phyloP scores from a whole-genome alignment of 441 rosid genomes.

The Pelargonium myrrhifolium region DNA sequence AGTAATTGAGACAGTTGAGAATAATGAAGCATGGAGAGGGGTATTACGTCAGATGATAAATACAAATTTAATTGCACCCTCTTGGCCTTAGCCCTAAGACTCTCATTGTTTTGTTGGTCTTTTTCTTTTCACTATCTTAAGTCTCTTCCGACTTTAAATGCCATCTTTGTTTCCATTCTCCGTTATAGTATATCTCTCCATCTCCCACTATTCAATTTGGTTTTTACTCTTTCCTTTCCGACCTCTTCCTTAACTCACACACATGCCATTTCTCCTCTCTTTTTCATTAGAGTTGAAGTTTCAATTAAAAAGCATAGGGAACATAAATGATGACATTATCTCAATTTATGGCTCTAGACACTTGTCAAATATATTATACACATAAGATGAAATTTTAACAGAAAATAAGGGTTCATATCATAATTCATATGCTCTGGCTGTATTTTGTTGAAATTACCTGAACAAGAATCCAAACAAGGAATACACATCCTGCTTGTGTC shows the following conservation, averaged over 20 bases:
- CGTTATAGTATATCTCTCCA: conserved; percentile 31
- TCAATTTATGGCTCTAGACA: neutral
- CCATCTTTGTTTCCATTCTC: conserved; percentile 37
- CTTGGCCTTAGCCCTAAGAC: conserved; percentile 14
- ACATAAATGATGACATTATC: conserved; percentile 14
- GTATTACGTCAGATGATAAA: conserved; percentile 75
- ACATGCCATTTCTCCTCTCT: conserved; percentile 13
- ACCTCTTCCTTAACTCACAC: conserved; percentile 22
- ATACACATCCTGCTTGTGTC: neutral
- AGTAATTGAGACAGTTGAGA: conserved; percentile 97
- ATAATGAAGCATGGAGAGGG: conserved; percentile 45
- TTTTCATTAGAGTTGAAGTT: conserved; percentile 8
- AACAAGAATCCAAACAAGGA: conserved; percentile 3
- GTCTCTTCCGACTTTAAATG: conserved; percentile 38
- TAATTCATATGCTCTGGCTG: neutral
- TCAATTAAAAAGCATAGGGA: conserved; percentile 15
- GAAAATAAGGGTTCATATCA: neutral
- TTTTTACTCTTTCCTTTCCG: conserved; percentile 12
- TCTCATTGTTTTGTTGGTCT: conserved; percentile 15
- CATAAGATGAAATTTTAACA: neutral
- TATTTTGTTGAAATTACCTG: conserved; percentile 7
- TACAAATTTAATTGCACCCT: conserved; percentile 61
- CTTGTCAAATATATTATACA: neutral
- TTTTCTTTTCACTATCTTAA: conserved; percentile 25
- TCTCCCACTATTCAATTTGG: conserved; percentile 28